Evolutionary conservation across 805 yeast species (phyloP), one percentile per base, ranked within the genome.

Genomic region (Nakazawaea ambrosiae): DNA sequence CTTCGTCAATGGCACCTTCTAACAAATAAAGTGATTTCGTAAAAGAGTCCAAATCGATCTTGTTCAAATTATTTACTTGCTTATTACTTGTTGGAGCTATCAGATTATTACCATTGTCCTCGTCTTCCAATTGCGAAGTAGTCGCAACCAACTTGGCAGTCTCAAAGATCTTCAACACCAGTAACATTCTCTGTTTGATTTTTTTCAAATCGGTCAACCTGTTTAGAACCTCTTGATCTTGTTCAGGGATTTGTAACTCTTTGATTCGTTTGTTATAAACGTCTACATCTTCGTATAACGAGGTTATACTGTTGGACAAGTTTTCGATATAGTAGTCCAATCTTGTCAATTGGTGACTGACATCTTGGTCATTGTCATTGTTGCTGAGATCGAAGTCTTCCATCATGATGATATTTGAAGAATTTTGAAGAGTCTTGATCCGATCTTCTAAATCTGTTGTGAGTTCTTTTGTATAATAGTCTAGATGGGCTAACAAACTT

Each of bases 321-420:
- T 79, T 71, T 31, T 78, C 81, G 30, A 78, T 58, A 50, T 80
- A 81, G 53, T 81, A 81, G 45, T 80, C 82, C 33, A 82, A 57
- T 42, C 85, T 65, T 1, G 75, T 66, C 7, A 73, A 70, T 20
- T 53, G 49, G 17, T 59, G 41, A 12, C 48, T 47, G 3, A 38
- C 40, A 14, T 33, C 39, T 8, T 31, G 27, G 18, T 19, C 12
- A 31, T 7, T 20, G 8, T 30, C 39, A 23, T 40, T 17, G 40
- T 15, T 23, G 7, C 32, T 12, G n/a, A 27, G n/a, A 12, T 18
- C 20, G 16, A 12, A 12, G 10, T 12, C 20, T 24, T 8, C n/a
- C 28, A 66, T n/a, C n/a, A n/a, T n/a, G 9, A 72, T 63, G 18
- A 68, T 59, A n/a, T 70, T 67, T n/a, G 75, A 67, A 16, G 76